Conservation (phyloP, 805 yeast genomes). For the Groenewaldozyma tartarivorans region DNA sequence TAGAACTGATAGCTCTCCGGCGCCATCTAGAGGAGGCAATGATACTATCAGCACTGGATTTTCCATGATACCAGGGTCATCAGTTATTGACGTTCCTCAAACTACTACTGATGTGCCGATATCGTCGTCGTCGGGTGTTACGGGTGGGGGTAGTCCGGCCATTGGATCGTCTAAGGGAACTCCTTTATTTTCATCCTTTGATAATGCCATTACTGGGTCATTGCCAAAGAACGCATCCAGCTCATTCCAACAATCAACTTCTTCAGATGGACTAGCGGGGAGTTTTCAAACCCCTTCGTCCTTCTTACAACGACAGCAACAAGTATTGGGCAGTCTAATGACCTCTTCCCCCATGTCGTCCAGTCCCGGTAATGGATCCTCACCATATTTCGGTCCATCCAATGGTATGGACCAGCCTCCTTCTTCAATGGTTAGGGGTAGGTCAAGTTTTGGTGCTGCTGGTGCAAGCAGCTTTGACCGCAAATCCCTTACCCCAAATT, state of each 20-base stretch:
- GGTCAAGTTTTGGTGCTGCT: not conserved
- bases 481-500: not conserved
- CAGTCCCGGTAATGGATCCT: too few relatives aligned
- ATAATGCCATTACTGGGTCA: too few relatives aligned
- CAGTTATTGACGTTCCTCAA: conserved; percentile 2
- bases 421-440: not conserved
- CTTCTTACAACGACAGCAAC: not conserved
- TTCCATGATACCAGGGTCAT: not conserved
- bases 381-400: too few relatives aligned
- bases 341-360: too few relatives aligned
- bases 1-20: not conserved
- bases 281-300: not conserved
- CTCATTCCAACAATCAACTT: not conserved
- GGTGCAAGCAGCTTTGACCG: not conserved
- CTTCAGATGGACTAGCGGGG: not conserved
- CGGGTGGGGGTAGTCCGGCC: not conserved
- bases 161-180: too few relatives aligned
- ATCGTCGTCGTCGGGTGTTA: not conserved
- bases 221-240: too few relatives aligned
- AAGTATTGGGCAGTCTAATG: too few relatives aligned
- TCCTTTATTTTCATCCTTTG: too few relatives aligned
- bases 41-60: not conserved
- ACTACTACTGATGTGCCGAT: conserved; percentile 4
- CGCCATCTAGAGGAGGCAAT: not conserved
- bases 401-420: too few relatives aligned